Evolutionary conservation across 352 stramenopile genomes (phyloP).

Genomic region (Globisporangium iwayamae): DNA sequence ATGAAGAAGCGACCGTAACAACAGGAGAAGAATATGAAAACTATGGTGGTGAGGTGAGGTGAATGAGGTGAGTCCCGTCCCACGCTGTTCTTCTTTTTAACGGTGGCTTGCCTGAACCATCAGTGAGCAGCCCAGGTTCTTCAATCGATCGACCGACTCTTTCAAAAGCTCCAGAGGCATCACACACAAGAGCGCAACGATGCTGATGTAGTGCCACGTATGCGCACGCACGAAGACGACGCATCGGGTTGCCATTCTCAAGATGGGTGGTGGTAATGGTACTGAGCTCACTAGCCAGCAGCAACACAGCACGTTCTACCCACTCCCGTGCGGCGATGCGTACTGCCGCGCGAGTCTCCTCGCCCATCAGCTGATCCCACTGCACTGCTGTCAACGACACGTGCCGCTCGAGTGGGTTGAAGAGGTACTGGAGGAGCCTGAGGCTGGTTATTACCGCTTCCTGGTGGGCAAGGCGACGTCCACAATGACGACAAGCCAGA

Average conservation of each 20-base stretch:
- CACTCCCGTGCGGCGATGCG: slow-evolving; percentile 35
- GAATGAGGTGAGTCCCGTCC: background rate
- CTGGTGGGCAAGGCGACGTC: slow-evolving; percentile 17
- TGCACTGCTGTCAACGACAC: slow-evolving; percentile 34
- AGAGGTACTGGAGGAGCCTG: slow-evolving; percentile 27
- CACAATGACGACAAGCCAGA: background rate
- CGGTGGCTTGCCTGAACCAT: background rate
- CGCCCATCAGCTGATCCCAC: slow-evolving; percentile 18
- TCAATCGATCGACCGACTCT: background rate
- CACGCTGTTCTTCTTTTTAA: background rate
- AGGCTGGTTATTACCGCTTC: slow-evolving; percentile 42
- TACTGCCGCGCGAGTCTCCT: slow-evolving; percentile 32
- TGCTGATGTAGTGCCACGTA: background rate
- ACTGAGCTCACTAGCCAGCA: background rate
- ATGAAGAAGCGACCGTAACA: background rate
- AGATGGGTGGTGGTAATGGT: background rate
- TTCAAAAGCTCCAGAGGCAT: background rate
- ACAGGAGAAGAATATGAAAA: background rate
- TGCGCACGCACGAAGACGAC: background rate
- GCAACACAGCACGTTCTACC: slow-evolving; percentile 20
- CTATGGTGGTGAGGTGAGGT: background rate
- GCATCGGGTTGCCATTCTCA: background rate
- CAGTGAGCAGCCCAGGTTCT: background rate
- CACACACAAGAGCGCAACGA: background rate
- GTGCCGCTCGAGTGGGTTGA: slow-evolving; percentile 29